Evolutionary conservation across 2,329 filamentous ascomycete species (phyloP).

Genomic region (Alternaria solani): DNA sequence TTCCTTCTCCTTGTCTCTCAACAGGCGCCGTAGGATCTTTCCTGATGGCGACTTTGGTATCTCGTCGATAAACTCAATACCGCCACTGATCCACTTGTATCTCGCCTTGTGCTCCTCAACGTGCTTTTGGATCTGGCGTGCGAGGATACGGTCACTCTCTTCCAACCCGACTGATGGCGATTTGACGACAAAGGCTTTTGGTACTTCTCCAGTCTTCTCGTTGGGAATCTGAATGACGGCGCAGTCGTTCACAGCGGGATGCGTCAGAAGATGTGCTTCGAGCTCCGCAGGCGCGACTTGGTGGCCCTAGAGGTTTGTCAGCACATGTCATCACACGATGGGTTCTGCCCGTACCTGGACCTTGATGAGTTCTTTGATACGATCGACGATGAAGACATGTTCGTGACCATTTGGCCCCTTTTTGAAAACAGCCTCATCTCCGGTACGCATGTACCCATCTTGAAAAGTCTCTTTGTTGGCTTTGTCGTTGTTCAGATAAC

Average conservation of each 20-base stretch:
- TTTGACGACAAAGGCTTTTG: slow-evolving; percentile 71
- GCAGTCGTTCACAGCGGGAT: slow-evolving; percentile 78
- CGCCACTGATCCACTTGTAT: slow-evolving; percentile 70
- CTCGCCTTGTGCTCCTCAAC: slow-evolving; percentile 68
- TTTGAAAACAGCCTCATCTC: slow-evolving; percentile 73
- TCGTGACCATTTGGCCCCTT: slow-evolving; percentile 71
- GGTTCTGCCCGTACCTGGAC: slow-evolving; percentile 67
- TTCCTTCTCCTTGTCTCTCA: slow-evolving; percentile 79
- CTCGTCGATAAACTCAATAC: slow-evolving; percentile 58
- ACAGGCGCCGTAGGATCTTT: slow-evolving; percentile 68
- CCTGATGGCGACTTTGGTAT: slow-evolving; percentile 70
- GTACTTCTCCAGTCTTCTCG: slow-evolving; percentile 67
- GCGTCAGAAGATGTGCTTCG: slow-evolving; percentile 78
- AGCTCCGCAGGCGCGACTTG: slow-evolving; percentile 87
- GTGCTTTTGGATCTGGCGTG: slow-evolving; percentile 63
- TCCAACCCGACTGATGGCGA: slow-evolving; percentile 61
- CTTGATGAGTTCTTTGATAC: slow-evolving; percentile 81
- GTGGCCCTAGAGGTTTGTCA: slow-evolving; percentile 63
- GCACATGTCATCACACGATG: neutral
- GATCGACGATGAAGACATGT: slow-evolving; percentile 85
- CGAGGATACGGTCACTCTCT: slow-evolving; percentile 58
- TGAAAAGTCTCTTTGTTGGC: slow-evolving; percentile 83
- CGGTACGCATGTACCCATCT: slow-evolving; percentile 80
- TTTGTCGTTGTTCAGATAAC: slow-evolving; percentile 86
- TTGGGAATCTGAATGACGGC: slow-evolving; percentile 79